Evolutionary conservation across 2,329 filamentous ascomycete genomes (phyloP).

Genomic region (Lasiodiplodia hormozganensis): DNA sequence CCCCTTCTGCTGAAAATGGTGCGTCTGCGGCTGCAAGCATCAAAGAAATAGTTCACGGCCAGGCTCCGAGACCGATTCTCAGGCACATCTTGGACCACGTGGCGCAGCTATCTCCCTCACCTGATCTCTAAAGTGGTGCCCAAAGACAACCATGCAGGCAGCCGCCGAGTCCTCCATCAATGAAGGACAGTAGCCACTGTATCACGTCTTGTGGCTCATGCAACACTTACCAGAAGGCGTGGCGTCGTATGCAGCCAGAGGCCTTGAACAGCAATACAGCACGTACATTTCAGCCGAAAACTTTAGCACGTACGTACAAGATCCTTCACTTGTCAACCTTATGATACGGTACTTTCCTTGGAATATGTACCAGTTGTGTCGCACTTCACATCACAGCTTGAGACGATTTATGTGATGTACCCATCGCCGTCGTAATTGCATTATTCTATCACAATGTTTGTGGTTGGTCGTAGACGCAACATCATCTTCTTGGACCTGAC

Average conservation of each 20-base stretch:
- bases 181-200: background rate
- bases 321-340: background rate
- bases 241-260: background rate
- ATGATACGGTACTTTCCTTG: background rate
- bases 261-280: background rate
- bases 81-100: constrained; percentile 14
- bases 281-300: background rate
- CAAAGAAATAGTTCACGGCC: background rate
- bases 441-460: background rate
- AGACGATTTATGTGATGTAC: background rate
- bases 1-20: background rate
- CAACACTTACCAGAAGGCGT: background rate
- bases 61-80: background rate
- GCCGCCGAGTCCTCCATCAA: constrained; percentile 4
- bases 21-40: background rate
- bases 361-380: background rate
- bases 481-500: background rate
- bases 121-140: constrained; percentile 17
- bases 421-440: background rate
- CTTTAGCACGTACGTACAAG: background rate
- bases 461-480: background rate
- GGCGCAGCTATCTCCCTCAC: constrained; percentile 15
- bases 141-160: background rate
- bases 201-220: constrained; percentile 4
- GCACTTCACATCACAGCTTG: background rate